Base-by-base conservation (phyloP, 305 asterid genomes). In the Ilex paraguariensis region DNA sequence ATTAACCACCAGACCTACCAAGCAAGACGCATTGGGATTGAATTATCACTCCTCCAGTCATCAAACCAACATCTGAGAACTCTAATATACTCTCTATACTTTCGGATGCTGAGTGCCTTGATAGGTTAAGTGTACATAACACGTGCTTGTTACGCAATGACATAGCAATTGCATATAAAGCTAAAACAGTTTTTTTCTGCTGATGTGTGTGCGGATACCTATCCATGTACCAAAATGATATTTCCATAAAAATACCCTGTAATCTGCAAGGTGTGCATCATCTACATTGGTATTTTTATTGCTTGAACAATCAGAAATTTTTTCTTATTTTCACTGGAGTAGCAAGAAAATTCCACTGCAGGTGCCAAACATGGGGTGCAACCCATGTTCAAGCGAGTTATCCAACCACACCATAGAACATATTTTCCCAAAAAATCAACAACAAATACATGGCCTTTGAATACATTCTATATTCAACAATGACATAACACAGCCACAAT, bases 181-280 rank as follows among this genome's bases (percentile, higher is more conserved):
- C 97, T 64, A 92, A 94, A 56, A 90, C 96, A 15, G 97, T 92
- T 82, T 92, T 92, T 17, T 62, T 97, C 98, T 0, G 97, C 97
- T 40, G 98, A 92, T 1, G 97, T 92, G 74, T 92, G 98, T 1
- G 98, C 98, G 52, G 97, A 90, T 36, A 92, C 98, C 98, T 90
- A 68, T 63, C 42, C 5, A 36, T 36, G 2, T 36, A 36, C 8
- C 42, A 36, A 36, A 36, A 36, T 0, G 42, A 4, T 36, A 36
- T 36, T 36, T 4, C 8, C 42, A 36, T 7, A 4, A 36, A 33
- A 36, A 36, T 36, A 36, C 42, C 8, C 42, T 36, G 5, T 36
- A 4, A 36, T 36, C 42, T 36, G 5, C 7, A 4, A 4, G 7
- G 5, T 36, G 42, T 36, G 8, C 42, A 4, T 36, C 42, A 17